Base-by-base conservation (phyloP, 371 early-diverging fungal species). In the Parasitella parasitica region DNA sequence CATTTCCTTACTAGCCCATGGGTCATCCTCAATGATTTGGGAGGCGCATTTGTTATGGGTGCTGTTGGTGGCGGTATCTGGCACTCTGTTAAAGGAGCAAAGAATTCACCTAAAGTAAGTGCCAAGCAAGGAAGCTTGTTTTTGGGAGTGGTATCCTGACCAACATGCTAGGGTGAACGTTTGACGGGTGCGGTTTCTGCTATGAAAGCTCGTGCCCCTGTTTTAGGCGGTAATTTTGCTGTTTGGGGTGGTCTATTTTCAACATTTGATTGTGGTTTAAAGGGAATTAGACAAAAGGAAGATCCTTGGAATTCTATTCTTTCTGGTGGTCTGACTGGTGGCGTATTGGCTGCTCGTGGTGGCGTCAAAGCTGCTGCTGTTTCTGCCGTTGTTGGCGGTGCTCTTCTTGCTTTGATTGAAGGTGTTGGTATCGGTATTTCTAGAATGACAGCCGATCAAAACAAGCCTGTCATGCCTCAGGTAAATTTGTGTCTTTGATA, bases 161-260 rank as follows among this genome's bases (percentile, higher is more conserved):
- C 6, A 20, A 34, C 20, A 15, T 24, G 4, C 4, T 83, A 91
- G 85, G 96, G 96, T 43, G 97, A 97, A 65, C 89, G 97, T 62
- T 83, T 94, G 73, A 76, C 81, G 4, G 97, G 97, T 61, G 90
- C 94, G 16, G 65, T 97, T 32, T 83, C 89, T 22, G 86, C 96
- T 8, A 89, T 98, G 78, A 95, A 97, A 73, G 89, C 94, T 38
- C 90, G 97, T 54, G 96, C 96, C 2, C 99, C 99, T 34, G 92
- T 96, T 34, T 76, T 94, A 35, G 97, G 95, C 52, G 98, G 96
- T 52, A 96, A 97, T 84, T 98, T 98, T 82, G 98, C 97, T 7
- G 97, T 95, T 15, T 98, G 99, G 99, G 96, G 96, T 72, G 96
- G 96, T 59, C 84, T 97, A 59, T 98, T 97, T 76, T 92, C 92